These are phyloP conservation scores for Nyssa sinensis DNA, from an alignment of 148 eudicot genomes.

Conservation along the genomic window DNA sequence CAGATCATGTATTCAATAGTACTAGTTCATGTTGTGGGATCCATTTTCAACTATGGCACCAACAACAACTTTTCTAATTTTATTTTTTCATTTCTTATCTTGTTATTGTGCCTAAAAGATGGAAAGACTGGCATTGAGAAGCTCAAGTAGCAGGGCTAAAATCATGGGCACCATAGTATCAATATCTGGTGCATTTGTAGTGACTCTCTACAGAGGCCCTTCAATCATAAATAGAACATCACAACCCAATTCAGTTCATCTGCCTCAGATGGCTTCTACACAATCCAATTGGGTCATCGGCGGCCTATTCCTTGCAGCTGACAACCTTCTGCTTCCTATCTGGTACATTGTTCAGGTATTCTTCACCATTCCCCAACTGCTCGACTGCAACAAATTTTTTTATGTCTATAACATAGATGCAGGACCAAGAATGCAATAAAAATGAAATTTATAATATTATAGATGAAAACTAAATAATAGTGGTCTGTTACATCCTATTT, in stretches of 20 bases:
- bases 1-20: too few species aligned
- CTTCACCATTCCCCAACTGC: not conserved
- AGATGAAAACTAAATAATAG: too few species aligned
- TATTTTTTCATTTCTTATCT: not conserved
- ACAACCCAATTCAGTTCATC: slow-evolving; percentile 7
- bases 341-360: slow-evolving; percentile 88
- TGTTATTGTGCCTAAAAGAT: slow-evolving; percentile 23
- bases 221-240: slow-evolving; percentile 24
- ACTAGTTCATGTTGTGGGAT: too few species aligned
- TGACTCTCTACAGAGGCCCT: slow-evolving; percentile 61
- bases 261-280: slow-evolving; percentile 19
- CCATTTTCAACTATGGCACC: too few species aligned
- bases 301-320: slow-evolving; percentile 56
- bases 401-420: too few species aligned
- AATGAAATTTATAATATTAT: too few species aligned
- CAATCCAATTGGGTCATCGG: slow-evolving; percentile 57
- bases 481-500: not conserved
- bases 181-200: slow-evolving; percentile 63
- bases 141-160: slow-evolving; percentile 61
- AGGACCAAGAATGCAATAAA: too few species aligned
- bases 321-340: slow-evolving; percentile 65
- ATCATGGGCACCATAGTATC: slow-evolving; percentile 61
- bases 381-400: not conserved
- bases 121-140: slow-evolving; percentile 60
- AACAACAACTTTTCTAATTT: too few species aligned